Percentiles rank a stretch among this genome's conserved stretches.
phyloP scores from a whole-genome alignment of 2,329 filamentous ascomycete genomes.

The Pseudogymnoascus sp. region DNA sequence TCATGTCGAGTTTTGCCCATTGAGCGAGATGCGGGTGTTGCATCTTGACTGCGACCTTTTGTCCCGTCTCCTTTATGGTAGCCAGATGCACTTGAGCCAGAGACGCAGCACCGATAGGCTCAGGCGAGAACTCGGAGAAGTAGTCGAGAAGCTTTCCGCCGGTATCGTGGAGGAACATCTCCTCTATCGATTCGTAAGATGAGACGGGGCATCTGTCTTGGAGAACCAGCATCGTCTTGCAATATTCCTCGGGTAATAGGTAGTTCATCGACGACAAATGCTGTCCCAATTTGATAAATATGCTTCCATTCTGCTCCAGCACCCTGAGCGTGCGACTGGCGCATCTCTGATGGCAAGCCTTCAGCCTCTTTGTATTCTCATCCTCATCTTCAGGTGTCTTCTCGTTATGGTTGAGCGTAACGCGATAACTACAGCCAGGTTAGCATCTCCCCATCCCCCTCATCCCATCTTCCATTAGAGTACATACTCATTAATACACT shows the following conservation, averaged over 20 bases:
- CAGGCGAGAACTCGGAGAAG: slow-evolving; percentile 74
- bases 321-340: slow-evolving; percentile 79
- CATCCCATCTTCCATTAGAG: background rate
- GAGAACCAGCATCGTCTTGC: slow-evolving; percentile 86
- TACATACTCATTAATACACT: slow-evolving; percentile 83
- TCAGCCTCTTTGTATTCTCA: slow-evolving; percentile 61
- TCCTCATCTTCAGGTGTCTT: slow-evolving; percentile 48
- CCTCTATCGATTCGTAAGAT: slow-evolving; percentile 74
- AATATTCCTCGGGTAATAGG: slow-evolving; percentile 85
- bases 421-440: slow-evolving; percentile 62
- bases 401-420: slow-evolving; percentile 65
- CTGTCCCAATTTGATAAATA: slow-evolving; percentile 96
- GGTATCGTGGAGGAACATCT: slow-evolving; percentile 81
- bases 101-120: slow-evolving; percentile 85
- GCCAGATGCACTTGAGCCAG: slow-evolving; percentile 92
- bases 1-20: slow-evolving; percentile 83
- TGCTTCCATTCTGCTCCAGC: slow-evolving; percentile 91
- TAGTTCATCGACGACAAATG: slow-evolving; percentile 94
- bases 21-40: slow-evolving; percentile 86
- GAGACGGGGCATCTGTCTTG: slow-evolving; percentile 95
- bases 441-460: background rate
- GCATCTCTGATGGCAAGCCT: slow-evolving; percentile 84
- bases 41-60: slow-evolving; percentile 90
- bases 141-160: slow-evolving; percentile 69
- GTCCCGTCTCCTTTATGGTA: slow-evolving; percentile 69